phyloP scores from a whole-genome alignment of 176 grass and related monocot genomes.

The Aegilops speltoides region DNA sequence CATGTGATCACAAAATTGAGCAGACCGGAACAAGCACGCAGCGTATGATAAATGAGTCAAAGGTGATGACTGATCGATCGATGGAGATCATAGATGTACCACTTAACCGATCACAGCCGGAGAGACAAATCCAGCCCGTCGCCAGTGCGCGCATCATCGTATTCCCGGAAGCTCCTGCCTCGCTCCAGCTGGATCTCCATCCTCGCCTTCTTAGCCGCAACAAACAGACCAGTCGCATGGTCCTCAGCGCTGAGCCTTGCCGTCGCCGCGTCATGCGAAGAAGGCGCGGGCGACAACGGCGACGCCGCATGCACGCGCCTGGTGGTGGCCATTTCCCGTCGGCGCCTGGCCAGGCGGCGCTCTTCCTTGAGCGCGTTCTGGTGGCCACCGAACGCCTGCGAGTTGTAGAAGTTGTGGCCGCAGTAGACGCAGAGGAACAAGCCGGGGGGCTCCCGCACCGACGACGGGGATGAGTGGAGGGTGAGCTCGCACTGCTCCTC shows the following conservation, averaged over 20 bases:
- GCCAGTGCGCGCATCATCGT: not conserved
- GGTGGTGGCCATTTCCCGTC: slow-evolving; percentile 39
- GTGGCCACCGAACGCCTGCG: slow-evolving; percentile 88
- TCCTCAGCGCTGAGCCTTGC: not conserved
- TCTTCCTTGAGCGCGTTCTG: slow-evolving; percentile 98
- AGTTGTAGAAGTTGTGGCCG: slow-evolving; percentile 76
- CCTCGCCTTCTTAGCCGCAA: slow-evolving; percentile 3
- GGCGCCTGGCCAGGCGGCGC: slow-evolving; percentile 58
- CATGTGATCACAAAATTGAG: not conserved
- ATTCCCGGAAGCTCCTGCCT: not conserved
- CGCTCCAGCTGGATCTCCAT: not conserved
- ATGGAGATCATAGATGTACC: not conserved
- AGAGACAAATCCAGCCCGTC: slow-evolving; percentile 54
- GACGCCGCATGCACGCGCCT: slow-evolving; percentile 1
- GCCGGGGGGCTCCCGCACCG: slow-evolving; percentile 47
- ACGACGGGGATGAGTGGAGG: slow-evolving; percentile 28
- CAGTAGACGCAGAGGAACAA: slow-evolving; percentile 92
- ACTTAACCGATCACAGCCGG: slow-evolving; percentile 34
- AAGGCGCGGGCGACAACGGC: not conserved
- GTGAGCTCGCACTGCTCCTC: slow-evolving; percentile 36
- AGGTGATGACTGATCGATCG: not conserved
- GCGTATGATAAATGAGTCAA: not conserved
- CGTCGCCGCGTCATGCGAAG: not conserved
- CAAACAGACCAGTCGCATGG: not conserved
- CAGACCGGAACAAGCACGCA: not conserved